These are phyloP conservation scores for Aspergillus thermomutatus DNA, from an alignment of 2,329 filamentous ascomycete genomes.

Conservation along the genomic window DNA sequence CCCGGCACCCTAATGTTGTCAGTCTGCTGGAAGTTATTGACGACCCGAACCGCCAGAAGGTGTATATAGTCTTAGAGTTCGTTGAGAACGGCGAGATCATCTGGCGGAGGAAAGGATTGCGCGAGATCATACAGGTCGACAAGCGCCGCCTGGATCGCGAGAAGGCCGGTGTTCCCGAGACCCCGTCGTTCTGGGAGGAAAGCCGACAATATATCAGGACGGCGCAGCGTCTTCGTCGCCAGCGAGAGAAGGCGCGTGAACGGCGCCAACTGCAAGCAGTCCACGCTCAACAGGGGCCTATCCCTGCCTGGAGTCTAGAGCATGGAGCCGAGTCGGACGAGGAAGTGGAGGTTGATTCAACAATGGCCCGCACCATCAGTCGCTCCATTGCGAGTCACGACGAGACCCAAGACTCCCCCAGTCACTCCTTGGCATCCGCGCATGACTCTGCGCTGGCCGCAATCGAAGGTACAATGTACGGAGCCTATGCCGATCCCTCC, in stretches of 20 bases:
- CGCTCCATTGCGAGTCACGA: slow-evolving; percentile 40
- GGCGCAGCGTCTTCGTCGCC: slow-evolving; percentile 33
- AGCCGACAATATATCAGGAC: slow-evolving; percentile 40
- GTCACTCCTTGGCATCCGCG: slow-evolving; percentile 50
- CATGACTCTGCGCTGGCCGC: slow-evolving; percentile 45
- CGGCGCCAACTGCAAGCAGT: slow-evolving; percentile 59
- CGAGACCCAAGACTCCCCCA: slow-evolving; percentile 53
- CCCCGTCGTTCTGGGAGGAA: slow-evolving; percentile 49
- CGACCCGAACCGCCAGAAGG: slow-evolving; percentile 92
- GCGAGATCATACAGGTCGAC: slow-evolving; percentile 79
- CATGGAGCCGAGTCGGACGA: slow-evolving; percentile 62
- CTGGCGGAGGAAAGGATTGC: slow-evolving; percentile 86
- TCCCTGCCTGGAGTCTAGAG: slow-evolving; percentile 80
- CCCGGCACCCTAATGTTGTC: slow-evolving; percentile 94
- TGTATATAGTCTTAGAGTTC: slow-evolving; percentile 96
- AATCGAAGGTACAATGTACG: slow-evolving; percentile 75
- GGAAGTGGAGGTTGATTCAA: slow-evolving; percentile 36
- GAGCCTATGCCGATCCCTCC: slow-evolving; percentile 61
- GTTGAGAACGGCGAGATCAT: slow-evolving; percentile 91
- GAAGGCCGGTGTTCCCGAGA: slow-evolving; percentile 74
- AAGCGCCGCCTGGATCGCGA: slow-evolving; percentile 69
- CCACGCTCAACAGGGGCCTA: slow-evolving; percentile 48
- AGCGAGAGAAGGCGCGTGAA: slow-evolving; percentile 58
- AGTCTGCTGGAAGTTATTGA: slow-evolving; percentile 95
- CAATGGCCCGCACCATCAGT: slow-evolving; percentile 31